Base-by-base conservation (phyloP, 495 filamentous ascomycete species). In the Penicillium dipodomyicola region DNA sequence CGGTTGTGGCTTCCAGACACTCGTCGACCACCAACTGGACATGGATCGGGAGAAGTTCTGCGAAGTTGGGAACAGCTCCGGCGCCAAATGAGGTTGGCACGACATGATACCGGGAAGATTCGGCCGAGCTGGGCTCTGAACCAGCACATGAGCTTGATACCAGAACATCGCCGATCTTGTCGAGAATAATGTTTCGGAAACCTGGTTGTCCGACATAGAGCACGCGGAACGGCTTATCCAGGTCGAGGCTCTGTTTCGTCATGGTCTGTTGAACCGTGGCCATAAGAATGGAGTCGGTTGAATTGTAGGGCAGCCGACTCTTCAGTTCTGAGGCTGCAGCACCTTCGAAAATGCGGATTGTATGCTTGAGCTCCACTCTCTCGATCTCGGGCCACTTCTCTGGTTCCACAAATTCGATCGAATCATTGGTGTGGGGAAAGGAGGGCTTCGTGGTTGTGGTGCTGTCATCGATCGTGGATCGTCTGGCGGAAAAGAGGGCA, bases 21-120 rank as follows among this genome's bases (percentile, higher is more conserved):
- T 89, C 83, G 56, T 91, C 87, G 20, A 92, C 85, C 54, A 84
- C 83, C 58, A 92, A 82, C 63, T 91, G 87, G 27, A 84, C 81
- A 57, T 90, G 84, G 63, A 91, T 88, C 8, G 90, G 83, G 52
- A 90, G 84, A 22, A 91, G 82, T 62, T 91, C 88, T 2, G 87
- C 86, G 58, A 77, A 79, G 50, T 80, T 80, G 17, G 80, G 76
- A 20, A 83, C 77, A 12, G 76, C 70, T 19, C 72, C 71, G 52
- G 70, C 71, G 51, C 87, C 87, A 67, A 89, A 91, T 0, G 84
- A 86, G 1, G 87, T 86, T 29, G 88, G 87, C 42, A 92, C 83
- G 58, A 91, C 84, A 71, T 87, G 90, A 69, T 86, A 91, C 52
- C 81, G 78, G 30, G 84, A 85, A 17, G 82, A 80, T 54, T 80